Evolutionary conservation across 2,329 filamentous ascomycete species (phyloP).

Genomic region (Pseudonectria buxi): DNA sequence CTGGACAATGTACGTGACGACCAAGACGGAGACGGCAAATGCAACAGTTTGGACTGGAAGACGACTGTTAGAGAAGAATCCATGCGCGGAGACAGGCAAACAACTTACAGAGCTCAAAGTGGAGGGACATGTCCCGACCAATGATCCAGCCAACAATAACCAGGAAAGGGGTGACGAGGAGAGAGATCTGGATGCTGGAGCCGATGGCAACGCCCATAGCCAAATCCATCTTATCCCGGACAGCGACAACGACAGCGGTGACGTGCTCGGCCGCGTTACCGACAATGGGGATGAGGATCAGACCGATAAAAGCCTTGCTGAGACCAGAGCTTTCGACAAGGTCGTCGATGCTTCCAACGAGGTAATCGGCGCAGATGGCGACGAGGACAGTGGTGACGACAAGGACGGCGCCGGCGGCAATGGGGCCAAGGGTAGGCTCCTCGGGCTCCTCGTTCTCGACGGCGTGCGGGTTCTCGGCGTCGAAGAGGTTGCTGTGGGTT

Average conservation of each 20-base stretch:
- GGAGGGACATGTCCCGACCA: constrained; percentile 65
- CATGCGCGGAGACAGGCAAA: neutral
- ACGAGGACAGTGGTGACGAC: constrained; percentile 64
- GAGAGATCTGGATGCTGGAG: constrained; percentile 74
- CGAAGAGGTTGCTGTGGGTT: constrained; percentile 68
- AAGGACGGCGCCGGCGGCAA: constrained; percentile 60
- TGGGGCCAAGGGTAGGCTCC: constrained; percentile 51
- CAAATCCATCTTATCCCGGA: constrained; percentile 69
- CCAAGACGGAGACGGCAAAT: constrained; percentile 68
- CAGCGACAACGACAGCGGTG: constrained; percentile 71
- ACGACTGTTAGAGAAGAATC: constrained; percentile 8
- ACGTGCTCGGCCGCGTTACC: constrained; percentile 78
- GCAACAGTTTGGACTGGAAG: constrained; percentile 62
- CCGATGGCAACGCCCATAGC: constrained; percentile 76
- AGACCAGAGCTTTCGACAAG: constrained; percentile 64
- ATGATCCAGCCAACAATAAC: constrained; percentile 77
- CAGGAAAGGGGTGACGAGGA: constrained; percentile 73
- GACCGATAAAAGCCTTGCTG: constrained; percentile 74
- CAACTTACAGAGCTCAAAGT: constrained; percentile 58
- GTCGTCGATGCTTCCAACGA: constrained; percentile 68
- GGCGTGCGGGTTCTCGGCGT: constrained; percentile 42
- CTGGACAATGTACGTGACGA: constrained; percentile 70
- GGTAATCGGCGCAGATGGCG: constrained; percentile 67
- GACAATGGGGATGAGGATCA: constrained; percentile 73
- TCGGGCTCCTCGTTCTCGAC: constrained; percentile 37